Percentiles rank a stretch among this genome's conserved stretches.
Evolutionary conservation across 805 yeast species (phyloP).

Genomic region (Torulaspora microellipsoides): DNA sequence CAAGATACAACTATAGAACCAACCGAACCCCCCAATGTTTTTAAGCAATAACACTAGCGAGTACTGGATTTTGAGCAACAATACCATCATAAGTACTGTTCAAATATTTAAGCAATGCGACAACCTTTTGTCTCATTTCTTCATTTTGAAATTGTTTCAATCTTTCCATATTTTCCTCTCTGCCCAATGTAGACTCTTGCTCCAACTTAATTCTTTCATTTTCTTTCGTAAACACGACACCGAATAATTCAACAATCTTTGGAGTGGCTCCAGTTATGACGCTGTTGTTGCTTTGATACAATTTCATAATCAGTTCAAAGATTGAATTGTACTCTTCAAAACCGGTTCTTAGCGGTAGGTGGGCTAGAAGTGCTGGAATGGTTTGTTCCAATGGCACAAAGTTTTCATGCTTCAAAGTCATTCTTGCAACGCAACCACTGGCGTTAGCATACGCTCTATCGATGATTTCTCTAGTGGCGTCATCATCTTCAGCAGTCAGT

Average conservation of each 20-base stretch:
- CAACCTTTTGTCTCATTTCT: conserved; percentile 58
- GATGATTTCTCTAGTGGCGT: conserved; percentile 71
- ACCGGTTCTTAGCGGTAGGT: conserved; percentile 82
- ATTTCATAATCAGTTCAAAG: conserved; percentile 66
- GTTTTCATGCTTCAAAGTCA: conserved; percentile 67
- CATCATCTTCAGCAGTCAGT: conserved; percentile 49
- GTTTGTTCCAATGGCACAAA: conserved; percentile 76
- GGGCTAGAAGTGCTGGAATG: conserved; percentile 65
- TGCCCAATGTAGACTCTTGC: conserved; percentile 73
- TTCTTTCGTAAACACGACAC: conserved; percentile 69
- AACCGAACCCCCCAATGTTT: not conserved
- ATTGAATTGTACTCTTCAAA: conserved; percentile 92
- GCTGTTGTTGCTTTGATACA: conserved; percentile 61
- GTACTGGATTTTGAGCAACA: conserved; percentile 44
- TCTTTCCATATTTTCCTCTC: conserved; percentile 76
- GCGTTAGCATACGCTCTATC: conserved; percentile 89
- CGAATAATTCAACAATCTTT: conserved; percentile 61
- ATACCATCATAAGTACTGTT: conserved; percentile 61
- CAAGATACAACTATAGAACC: not conserved
- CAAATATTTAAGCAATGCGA: conserved; percentile 68
- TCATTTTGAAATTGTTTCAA: conserved; percentile 72
- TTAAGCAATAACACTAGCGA: conserved; percentile 36
- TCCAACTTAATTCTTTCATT: conserved; percentile 65
- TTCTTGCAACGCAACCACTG: conserved; percentile 93
- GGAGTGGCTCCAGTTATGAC: conserved; percentile 52